These are phyloP conservation scores for Lactarius hatsudake DNA, from an alignment of 768 basidiomycete species.

Conservation along the genomic window DNA sequence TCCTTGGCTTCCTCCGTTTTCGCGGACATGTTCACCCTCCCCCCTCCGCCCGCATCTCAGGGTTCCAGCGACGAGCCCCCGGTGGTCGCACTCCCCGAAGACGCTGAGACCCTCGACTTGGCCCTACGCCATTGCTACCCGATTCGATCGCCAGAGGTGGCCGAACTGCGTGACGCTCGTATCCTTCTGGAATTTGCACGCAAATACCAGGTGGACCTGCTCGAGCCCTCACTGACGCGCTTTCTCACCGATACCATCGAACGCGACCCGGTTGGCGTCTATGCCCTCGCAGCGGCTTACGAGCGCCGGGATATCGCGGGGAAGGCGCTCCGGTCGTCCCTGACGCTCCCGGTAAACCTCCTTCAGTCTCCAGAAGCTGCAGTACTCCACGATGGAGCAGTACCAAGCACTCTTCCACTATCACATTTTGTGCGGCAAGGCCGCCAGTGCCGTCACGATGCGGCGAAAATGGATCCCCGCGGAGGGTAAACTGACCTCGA, in stretches of 20 bases:
- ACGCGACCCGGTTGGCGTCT: conserved; percentile 21
- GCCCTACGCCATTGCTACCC: conserved; percentile 23
- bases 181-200: conserved; percentile 14
- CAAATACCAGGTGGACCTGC: conserved; percentile 19
- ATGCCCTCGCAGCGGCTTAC: conserved; percentile 7
- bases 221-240: neutral
- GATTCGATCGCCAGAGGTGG: neutral
- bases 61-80: neutral
- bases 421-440: conserved; percentile 8
- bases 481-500: neutral
- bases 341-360: conserved; percentile 3
- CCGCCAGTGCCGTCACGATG: conserved; percentile 12
- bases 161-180: neutral
- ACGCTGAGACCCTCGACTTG: conserved; percentile 11
- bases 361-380: conserved; percentile 10
- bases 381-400: conserved; percentile 8
- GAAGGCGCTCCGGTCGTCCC: conserved; percentile 3
- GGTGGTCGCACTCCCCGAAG: conserved; percentile 10
- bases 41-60: neutral
- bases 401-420: conserved; percentile 12
- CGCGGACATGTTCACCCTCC: conserved; percentile 19
- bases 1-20: conserved; percentile 13
- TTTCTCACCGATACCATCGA: conserved; percentile 11
- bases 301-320: neutral
- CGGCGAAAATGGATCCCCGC: conserved; percentile 1